phyloP scores from a whole-genome alignment of 1,139 yeast species.

The Geotrichum citri-aurantii region DNA sequence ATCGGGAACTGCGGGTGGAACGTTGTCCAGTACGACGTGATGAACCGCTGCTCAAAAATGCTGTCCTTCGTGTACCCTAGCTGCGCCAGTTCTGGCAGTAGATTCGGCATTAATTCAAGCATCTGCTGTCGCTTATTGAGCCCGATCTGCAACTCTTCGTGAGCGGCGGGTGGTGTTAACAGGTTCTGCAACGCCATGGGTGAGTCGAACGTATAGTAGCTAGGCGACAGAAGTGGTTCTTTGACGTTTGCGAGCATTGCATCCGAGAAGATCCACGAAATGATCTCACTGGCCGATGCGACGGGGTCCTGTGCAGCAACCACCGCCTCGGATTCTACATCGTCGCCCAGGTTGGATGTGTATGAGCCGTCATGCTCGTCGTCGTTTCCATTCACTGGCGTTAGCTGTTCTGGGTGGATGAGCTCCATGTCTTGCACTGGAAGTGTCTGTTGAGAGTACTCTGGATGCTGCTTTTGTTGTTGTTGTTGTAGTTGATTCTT shows the following conservation, averaged over 20 bases:
- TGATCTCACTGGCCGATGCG: conserved; percentile 23
- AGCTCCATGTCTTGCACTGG: neutral
- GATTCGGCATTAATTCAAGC: conserved; percentile 15
- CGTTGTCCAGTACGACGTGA: conserved; percentile 46
- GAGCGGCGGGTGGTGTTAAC: conserved; percentile 35
- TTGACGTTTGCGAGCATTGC: conserved; percentile 30
- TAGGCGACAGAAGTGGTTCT: conserved; percentile 31
- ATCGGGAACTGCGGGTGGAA: conserved; percentile 61
- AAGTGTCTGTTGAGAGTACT: neutral
- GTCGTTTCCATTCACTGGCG: neutral
- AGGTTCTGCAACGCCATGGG: conserved; percentile 37
- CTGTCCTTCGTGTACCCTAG: conserved; percentile 2
- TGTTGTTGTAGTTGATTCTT: neutral
- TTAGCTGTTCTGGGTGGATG: neutral
- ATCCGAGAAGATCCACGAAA: conserved; percentile 37
- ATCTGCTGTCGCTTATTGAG: conserved; percentile 21
- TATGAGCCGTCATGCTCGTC: neutral
- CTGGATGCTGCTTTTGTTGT: neutral
- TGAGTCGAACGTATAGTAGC: conserved; percentile 30
- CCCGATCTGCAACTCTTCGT: conserved; percentile 16
- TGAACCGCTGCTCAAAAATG: conserved; percentile 24
- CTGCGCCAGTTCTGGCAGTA: neutral
- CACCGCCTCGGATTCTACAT: neutral
- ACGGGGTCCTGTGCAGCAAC: neutral
- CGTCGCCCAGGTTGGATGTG: neutral